Evolutionary conservation across 805 yeast species (phyloP), one percentile per base, ranked within the genome.

Genomic region (Saturnispora sekii): DNA sequence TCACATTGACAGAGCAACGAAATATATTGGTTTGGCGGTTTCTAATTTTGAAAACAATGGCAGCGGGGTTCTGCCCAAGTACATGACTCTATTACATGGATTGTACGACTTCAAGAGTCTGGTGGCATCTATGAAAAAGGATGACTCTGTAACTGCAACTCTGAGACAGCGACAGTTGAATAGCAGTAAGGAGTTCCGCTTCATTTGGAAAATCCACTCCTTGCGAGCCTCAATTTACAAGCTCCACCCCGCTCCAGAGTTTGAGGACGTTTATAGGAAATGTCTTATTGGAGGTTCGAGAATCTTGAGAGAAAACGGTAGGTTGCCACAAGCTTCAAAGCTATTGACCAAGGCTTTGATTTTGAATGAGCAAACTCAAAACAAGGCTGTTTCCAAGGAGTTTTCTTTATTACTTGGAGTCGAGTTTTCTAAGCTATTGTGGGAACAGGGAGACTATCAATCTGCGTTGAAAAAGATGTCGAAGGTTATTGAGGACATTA

Each of bases 381-480:
- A 38, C 10, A 47, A 47, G 43, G 41, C 45, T 0, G 35, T 44
- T 4, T 39, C 48, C 8, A 47, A 43, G 2, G 46, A 43, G 29
- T 38, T 38, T 38, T 33, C 46, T n/a, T 17, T 45, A 8, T 36
- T 50, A 4, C 80, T 84, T 6, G 81, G 80, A 47, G 62, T 83
- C 34, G 95, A 88, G 58, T 81, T 83, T 60, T 81, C 96, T 0
- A 79, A 84, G 46, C 69, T 93, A 8, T 62, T 87, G 34, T 90
- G 97, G 97, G 81, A 79, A 3, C 86, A 84, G 57, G 96, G 95
- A 1, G 94, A 87, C 50, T 85, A 77, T 48, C 74, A 88, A 18
- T 81, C 87, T 52, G 97, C 97, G 0, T 70, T 90, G 37, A 79
- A 82, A 42, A 68, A 77, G 7, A 65, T 85, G 32, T 71, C 72